Conservation (phyloP, 2,329 filamentous ascomycete genomes). For the Xylaria sp. region DNA sequence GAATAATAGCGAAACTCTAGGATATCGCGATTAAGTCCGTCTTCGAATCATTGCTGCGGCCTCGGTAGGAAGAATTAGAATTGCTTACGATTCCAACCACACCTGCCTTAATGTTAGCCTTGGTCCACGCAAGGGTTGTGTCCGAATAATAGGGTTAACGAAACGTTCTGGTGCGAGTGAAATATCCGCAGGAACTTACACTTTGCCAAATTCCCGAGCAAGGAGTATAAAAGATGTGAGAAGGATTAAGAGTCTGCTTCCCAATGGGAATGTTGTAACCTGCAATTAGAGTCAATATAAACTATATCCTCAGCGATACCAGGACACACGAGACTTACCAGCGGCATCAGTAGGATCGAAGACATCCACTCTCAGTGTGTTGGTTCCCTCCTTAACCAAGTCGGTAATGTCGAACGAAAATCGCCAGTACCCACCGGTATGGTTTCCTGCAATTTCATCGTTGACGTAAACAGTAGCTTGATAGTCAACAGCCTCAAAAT, state of each 20-base stretch:
- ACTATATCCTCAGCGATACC: background rate
- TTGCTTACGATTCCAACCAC: slow-evolving; percentile 63
- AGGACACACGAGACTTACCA: slow-evolving; percentile 22
- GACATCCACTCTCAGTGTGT: slow-evolving; percentile 68
- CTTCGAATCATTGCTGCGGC: background rate
- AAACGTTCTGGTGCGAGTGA: background rate
- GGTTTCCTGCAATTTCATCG: slow-evolving; percentile 54
- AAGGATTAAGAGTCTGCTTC: slow-evolving; percentile 63
- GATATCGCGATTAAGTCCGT: background rate
- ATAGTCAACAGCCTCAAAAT: slow-evolving; percentile 66
- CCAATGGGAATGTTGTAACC: slow-evolving; percentile 66
- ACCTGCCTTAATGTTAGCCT: slow-evolving; percentile 51
- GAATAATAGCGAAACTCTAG: background rate
- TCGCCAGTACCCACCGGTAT: slow-evolving; percentile 66
- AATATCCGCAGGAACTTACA: slow-evolving; percentile 26
- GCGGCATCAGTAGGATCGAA: slow-evolving; percentile 67
- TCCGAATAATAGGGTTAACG: background rate
- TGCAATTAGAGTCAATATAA: slow-evolving; percentile 7
- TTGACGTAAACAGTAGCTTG: slow-evolving; percentile 65
- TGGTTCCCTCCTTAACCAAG: slow-evolving; percentile 50
- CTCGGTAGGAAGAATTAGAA: background rate
- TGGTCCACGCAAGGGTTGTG: background rate
- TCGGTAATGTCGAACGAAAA: slow-evolving; percentile 66
- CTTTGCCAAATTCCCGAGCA: slow-evolving; percentile 76
- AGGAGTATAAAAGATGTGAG: slow-evolving; percentile 68